A percentile compares a stretch with the other conserved stretches of the same genome.
Evolutionary conservation across 1,284 basidiomycete genomes (phyloP).

Genomic region (Puccinia polysora): DNA sequence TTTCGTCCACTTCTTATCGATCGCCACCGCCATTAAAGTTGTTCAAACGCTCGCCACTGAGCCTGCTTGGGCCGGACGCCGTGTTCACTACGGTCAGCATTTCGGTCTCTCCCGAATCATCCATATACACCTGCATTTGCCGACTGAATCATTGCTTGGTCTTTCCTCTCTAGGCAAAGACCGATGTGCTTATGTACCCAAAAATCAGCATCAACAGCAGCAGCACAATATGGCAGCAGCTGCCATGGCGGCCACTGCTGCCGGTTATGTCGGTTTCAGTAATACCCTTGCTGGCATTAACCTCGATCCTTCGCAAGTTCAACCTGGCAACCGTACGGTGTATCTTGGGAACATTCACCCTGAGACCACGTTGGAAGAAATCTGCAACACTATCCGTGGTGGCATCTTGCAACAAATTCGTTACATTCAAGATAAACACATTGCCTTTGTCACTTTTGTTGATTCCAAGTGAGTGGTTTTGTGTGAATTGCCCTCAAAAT

Average conservation of each 20-base stretch:
- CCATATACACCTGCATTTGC: too few relatives aligned
- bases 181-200: constrained; percentile 87
- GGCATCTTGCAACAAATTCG: constrained; percentile 77
- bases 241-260: constrained; percentile 50
- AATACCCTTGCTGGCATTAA: constrained; percentile 41
- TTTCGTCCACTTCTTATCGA: constrained; percentile 92
- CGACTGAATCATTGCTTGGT: too few relatives aligned
- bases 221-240: constrained; percentile 53
- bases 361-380: constrained; percentile 82
- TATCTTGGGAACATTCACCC: constrained; percentile 91
- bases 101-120: constrained; percentile 12
- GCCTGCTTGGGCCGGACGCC: constrained; percentile 83
- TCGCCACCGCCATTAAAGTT: constrained; percentile 85
- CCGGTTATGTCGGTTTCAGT: constrained; percentile 43
- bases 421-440: constrained; percentile 89
- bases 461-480: constrained; percentile 45
- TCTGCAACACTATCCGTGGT: constrained; percentile 87
- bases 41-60: constrained; percentile 82
- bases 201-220: constrained; percentile 66
- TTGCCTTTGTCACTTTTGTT: constrained; percentile 58
- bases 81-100: constrained; percentile 73
- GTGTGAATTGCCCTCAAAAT: too few relatives aligned
- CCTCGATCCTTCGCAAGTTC: constrained; percentile 44
- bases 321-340: constrained; percentile 71
- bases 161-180: constrained; percentile 53